Evolutionary conservation across 257 asterid species (phyloP).

Genomic region (Capsicum pubescens): DNA sequence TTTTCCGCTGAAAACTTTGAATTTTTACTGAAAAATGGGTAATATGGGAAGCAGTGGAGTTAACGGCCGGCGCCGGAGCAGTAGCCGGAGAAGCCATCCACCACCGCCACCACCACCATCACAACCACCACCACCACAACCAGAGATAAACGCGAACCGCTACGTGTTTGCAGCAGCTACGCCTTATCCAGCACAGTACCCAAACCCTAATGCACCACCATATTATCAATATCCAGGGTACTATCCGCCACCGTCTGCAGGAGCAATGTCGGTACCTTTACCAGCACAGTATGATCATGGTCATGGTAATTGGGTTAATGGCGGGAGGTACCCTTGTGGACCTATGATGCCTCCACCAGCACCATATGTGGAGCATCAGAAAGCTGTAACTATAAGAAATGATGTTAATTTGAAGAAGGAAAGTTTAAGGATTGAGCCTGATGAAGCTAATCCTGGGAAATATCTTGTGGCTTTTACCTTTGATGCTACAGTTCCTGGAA

Average conservation of each 20-base stretch:
- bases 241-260: conserved; percentile 58
- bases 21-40: conserved; percentile 57
- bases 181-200: conserved; percentile 86
- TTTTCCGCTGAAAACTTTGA: not conserved
- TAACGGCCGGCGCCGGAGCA: conserved; percentile 65
- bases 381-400: conserved; percentile 93
- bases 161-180: conserved; percentile 99
- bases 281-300: conserved; percentile 79
- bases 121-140: conserved; percentile 67
- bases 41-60: conserved; percentile 83
- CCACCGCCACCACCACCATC: conserved; percentile 72
- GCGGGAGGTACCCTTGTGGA: conserved; percentile 75
- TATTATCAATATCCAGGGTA: conserved; percentile 88
- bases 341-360: conserved; percentile 69
- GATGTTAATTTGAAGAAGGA: conserved; percentile 97
- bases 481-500: conserved; percentile 91
- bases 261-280: conserved; percentile 66
- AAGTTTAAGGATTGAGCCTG: conserved; percentile 82
- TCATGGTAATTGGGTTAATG: conserved; percentile 72
- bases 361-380: conserved; percentile 92
- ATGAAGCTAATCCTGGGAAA: conserved; percentile 82
- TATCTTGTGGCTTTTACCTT: conserved; percentile 83
- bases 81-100: conserved; percentile 61
- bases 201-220: conserved; percentile 76
- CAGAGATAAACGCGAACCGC: conserved; percentile 75